phyloP scores from a whole-genome alignment of 345 rosid species.

The Populus ilicifolia region DNA sequence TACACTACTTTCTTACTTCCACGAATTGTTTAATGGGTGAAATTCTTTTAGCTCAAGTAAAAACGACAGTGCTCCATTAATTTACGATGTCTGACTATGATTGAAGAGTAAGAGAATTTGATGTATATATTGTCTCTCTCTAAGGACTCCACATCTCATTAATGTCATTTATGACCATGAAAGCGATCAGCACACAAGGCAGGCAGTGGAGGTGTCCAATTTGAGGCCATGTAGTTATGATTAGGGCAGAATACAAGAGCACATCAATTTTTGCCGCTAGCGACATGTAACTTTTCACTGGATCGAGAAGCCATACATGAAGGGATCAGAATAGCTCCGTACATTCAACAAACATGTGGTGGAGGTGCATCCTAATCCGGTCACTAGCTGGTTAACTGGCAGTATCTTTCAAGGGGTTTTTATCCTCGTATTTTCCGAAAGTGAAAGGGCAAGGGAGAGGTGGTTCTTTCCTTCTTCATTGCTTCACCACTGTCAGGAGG shows the following conservation, averaged over 20 bases:
- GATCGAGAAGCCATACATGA: background rate
- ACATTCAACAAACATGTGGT: slow-evolving; percentile 14
- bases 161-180: background rate
- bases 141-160: background rate
- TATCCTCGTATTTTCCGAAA: too few species aligned
- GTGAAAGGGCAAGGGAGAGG: too few species aligned
- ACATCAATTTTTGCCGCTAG: background rate
- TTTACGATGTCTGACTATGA: background rate
- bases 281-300: background rate
- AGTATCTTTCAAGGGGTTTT: background rate
- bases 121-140: too few species aligned
- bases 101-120: background rate
- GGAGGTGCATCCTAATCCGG: slow-evolving; percentile 30
- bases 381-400: slow-evolving; percentile 11
- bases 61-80: background rate
- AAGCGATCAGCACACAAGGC: background rate
- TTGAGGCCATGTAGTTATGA: background rate
- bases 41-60: background rate
- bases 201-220: background rate
- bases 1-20: too few species aligned
- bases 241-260: slow-evolving; percentile 8
- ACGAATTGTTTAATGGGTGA: background rate
- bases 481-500: too few species aligned
- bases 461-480: too few species aligned
- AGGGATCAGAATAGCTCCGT: background rate